Percentiles rank a stretch among this genome's conserved stretches.
phyloP scores from a whole-genome alignment of 192 early-diverging fungal species.

The Powellomyces hirtus region DNA sequence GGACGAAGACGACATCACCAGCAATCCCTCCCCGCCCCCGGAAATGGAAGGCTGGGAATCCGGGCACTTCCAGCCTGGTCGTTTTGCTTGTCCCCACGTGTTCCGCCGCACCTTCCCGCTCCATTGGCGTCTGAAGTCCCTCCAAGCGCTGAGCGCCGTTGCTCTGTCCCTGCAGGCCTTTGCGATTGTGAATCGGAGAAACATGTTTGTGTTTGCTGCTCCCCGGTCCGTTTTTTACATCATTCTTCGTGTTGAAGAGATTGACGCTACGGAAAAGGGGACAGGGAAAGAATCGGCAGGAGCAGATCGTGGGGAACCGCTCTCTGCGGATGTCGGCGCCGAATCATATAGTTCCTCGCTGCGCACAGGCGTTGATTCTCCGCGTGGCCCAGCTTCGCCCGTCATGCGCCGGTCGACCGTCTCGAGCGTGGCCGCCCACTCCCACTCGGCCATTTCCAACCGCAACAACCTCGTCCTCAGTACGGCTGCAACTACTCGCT shows the following conservation, averaged over 20 bases:
- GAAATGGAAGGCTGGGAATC: slow-evolving; percentile 6
- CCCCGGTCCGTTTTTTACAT: slow-evolving; percentile 53
- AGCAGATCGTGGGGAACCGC: background rate
- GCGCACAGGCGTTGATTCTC: slow-evolving; percentile 12
- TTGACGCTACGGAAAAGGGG: background rate
- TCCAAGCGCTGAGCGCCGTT: slow-evolving; percentile 60
- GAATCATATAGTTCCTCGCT: background rate
- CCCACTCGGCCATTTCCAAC: background rate
- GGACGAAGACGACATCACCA: slow-evolving; percentile 50
- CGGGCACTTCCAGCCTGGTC: slow-evolving; percentile 43
- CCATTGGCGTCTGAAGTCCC: slow-evolving; percentile 71
- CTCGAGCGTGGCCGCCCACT: slow-evolving; percentile 14
- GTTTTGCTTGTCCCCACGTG: slow-evolving; percentile 70
- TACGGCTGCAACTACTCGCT: background rate
- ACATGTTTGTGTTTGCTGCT: slow-evolving; percentile 68
- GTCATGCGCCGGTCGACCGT: slow-evolving; percentile 22
- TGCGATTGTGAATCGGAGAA: slow-evolving; percentile 68
- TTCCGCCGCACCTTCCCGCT: slow-evolving; percentile 63
- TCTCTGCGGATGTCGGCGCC: background rate
- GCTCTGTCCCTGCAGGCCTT: slow-evolving; percentile 56
- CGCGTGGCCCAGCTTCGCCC: slow-evolving; percentile 4
- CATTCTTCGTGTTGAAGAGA: slow-evolving; percentile 23
- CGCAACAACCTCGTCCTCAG: too few species aligned
- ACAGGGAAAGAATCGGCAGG: background rate
- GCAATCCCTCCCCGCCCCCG: slow-evolving; percentile 16